Conservation (phyloP, 331 rosid species). For the Prunus yedoensis region DNA sequence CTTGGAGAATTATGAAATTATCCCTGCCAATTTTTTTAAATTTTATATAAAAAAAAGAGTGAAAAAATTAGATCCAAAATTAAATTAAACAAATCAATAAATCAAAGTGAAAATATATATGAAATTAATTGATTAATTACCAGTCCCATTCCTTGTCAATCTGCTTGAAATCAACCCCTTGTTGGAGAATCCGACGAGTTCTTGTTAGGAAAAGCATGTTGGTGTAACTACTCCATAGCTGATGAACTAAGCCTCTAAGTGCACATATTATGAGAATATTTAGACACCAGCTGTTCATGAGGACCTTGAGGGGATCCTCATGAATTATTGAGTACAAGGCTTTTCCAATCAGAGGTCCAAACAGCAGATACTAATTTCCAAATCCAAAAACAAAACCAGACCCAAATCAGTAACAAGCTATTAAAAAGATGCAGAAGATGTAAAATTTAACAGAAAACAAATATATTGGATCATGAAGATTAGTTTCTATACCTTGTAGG, state of each 20-base stretch:
- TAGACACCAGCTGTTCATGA: constrained; percentile 51
- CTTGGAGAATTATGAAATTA: constrained; percentile 80
- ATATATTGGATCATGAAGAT: not conserved
- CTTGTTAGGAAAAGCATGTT: constrained; percentile 79
- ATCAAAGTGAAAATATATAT: not conserved
- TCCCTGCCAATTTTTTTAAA: constrained; percentile 48
- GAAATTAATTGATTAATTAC: constrained; percentile 28
- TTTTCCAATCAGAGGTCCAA: constrained; percentile 66
- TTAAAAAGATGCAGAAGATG: not conserved
- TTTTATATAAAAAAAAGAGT: not conserved
- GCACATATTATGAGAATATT: constrained; percentile 55
- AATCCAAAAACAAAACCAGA: not conserved
- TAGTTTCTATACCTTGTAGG: constrained; percentile 54
- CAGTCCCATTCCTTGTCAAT: constrained; percentile 91
- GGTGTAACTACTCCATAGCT: constrained; percentile 46
- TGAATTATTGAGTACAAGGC: constrained; percentile 41
- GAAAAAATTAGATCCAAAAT: not conserved
- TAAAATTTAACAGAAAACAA: not conserved
- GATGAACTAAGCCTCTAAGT: constrained; percentile 48
- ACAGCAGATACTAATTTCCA: constrained; percentile 50
- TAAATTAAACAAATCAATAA: not conserved
- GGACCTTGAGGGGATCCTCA: constrained; percentile 31
- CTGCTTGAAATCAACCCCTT: constrained; percentile 91
- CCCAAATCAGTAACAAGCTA: constrained; percentile 1
- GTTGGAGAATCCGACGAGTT: constrained; percentile 51